Evolutionary conservation across 768 basidiomycete genomes (phyloP).

Genomic region (Lactarius sanguifluus): DNA sequence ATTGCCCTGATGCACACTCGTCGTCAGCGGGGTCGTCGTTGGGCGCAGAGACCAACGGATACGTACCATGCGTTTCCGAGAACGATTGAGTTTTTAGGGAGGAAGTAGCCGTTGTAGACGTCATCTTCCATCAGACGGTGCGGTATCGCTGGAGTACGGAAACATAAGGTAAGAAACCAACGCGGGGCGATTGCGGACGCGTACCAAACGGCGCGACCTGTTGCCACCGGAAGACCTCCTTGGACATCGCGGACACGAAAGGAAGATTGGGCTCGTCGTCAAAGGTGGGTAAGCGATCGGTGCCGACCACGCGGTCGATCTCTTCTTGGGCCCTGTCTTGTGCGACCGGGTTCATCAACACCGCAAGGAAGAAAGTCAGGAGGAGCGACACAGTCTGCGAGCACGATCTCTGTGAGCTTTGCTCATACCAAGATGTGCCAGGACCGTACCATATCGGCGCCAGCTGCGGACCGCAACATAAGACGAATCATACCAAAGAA

Average conservation of each 20-base stretch:
- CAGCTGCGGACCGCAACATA: conserved; percentile 18
- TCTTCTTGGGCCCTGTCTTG: conserved; percentile 32
- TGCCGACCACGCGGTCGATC: conserved; percentile 33
- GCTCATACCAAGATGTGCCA: background rate
- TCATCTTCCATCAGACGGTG: conserved; percentile 31
- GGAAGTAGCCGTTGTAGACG: conserved; percentile 33
- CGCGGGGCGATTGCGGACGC: background rate
- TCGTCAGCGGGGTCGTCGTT: background rate
- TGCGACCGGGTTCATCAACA: conserved; percentile 31
- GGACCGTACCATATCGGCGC: conserved; percentile 30
- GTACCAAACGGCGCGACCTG: conserved; percentile 30
- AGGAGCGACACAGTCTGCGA: conserved; percentile 29
- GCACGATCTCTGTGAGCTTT: background rate
- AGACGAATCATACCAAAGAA: conserved; percentile 5
- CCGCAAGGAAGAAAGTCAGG: conserved; percentile 31
- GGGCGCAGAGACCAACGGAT: background rate
- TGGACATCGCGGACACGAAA: conserved; percentile 30
- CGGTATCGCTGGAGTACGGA: conserved; percentile 26
- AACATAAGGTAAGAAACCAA: background rate
- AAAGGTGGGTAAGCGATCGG: conserved; percentile 33
- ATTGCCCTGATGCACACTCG: conserved; percentile 15
- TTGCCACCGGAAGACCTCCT: conserved; percentile 34
- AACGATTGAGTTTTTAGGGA: conserved; percentile 29
- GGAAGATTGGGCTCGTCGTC: conserved; percentile 32
- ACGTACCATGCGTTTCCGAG: conserved; percentile 30